Conservation (phyloP, 2,329 filamentous ascomycete genomes). For the Helotiales sp. region DNA sequence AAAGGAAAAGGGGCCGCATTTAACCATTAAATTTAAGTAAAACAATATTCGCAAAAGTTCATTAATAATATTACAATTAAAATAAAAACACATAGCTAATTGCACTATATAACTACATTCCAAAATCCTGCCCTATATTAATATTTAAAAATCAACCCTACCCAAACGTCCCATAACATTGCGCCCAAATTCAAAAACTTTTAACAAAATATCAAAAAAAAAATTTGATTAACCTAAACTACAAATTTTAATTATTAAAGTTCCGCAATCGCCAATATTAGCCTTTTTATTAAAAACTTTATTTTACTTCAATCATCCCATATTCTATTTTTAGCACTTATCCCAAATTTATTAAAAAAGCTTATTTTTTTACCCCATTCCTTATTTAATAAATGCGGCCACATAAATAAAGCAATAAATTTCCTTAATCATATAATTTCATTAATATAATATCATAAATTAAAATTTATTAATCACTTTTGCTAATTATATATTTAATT, state of each 20-base stretch:
- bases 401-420: neutral
- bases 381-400: neutral
- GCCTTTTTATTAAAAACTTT: neutral
- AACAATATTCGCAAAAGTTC: neutral
- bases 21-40: neutral
- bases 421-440: neutral
- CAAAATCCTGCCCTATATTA: conserved; percentile 1
- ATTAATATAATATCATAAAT: neutral
- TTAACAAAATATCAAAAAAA: no score
- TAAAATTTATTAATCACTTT: neutral
- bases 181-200: neutral
- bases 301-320: neutral
- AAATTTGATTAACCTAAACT: neutral
- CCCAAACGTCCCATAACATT: neutral
- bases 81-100: neutral
- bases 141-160: conserved; percentile 4
- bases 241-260: neutral
- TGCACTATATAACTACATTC: neutral
- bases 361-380: neutral
- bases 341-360: neutral
- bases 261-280: no score
- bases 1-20: neutral
- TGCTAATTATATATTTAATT: neutral
- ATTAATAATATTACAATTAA: neutral
- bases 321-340: neutral